Evolutionary conservation across 306 rosid species (phyloP).

Genomic region (Malus fusca): DNA sequence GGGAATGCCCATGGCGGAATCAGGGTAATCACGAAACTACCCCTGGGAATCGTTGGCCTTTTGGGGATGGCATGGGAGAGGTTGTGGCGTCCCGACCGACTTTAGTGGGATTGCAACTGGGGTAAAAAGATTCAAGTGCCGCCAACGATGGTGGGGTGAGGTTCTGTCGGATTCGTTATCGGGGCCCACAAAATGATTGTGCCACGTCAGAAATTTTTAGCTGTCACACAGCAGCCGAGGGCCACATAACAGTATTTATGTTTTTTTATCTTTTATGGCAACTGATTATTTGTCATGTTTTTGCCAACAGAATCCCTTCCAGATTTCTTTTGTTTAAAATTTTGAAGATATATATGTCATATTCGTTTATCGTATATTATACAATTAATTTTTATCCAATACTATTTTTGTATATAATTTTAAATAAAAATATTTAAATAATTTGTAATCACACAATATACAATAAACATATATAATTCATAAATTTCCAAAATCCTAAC

Average conservation of each 20-base stretch:
- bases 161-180: neutral
- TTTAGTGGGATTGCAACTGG: neutral
- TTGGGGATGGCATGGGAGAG: neutral
- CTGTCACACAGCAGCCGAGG: neutral
- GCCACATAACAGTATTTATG: neutral
- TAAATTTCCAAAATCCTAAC: too few relatives aligned
- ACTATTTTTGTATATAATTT: too few relatives aligned
- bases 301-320: too few relatives aligned
- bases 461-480: too few relatives aligned
- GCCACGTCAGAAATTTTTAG: neutral
- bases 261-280: neutral
- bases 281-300: too few relatives aligned
- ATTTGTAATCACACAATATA: too few relatives aligned
- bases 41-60: neutral
- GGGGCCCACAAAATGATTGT: neutral
- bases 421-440: too few relatives aligned
- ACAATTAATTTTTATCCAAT: rapidly evolving
- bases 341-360: rapidly evolving
- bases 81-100: neutral
- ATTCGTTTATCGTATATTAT: too few relatives aligned
- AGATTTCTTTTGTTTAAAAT: rapidly evolving
- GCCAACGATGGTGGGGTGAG: neutral
- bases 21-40: neutral
- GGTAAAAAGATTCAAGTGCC: neutral
- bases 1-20: slow-evolving; percentile 46